A percentile compares a stretch with the other conserved stretches of the same genome.
phyloP scores from a whole-genome alignment of 495 filamentous ascomycete species.

The Cudoniella acicularis region DNA sequence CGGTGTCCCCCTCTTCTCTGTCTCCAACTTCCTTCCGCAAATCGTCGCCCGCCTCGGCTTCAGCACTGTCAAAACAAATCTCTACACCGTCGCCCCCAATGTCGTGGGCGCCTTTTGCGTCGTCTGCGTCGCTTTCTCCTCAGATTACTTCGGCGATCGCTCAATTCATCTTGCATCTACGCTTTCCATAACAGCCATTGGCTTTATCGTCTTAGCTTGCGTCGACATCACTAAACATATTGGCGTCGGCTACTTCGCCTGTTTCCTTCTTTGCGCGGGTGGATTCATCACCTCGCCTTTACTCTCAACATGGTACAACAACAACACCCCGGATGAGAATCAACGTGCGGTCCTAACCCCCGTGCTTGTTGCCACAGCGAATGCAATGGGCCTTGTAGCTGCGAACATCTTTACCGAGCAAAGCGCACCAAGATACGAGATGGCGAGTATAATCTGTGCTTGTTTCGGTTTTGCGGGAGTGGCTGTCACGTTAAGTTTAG shows the following conservation, averaged over 20 bases:
- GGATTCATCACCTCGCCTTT: conserved; percentile 11
- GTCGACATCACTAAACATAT: conserved; percentile 2
- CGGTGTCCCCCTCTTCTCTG: conserved; percentile 69
- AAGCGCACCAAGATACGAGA: conserved; percentile 7
- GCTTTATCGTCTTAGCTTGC: conserved; percentile 7
- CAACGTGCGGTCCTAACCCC: conserved; percentile 5
- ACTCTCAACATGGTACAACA: conserved; percentile 18
- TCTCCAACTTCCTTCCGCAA: conserved; percentile 67
- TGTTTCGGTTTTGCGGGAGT: conserved; percentile 9
- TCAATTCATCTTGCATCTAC: not conserved
- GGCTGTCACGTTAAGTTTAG: not conserved
- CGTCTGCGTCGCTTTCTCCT: conserved; percentile 7
- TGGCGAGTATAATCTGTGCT: conserved; percentile 9
- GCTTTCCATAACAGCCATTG: not conserved
- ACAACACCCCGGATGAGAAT: conserved; percentile 13
- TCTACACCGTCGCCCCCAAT: conserved; percentile 75
- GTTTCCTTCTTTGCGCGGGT: conserved; percentile 11
- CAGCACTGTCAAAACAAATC: conserved; percentile 64
- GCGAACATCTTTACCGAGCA: conserved; percentile 8
- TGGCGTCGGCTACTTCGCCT: conserved; percentile 12
- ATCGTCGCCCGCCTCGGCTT: conserved; percentile 63
- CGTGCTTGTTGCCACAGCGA: conserved; percentile 5
- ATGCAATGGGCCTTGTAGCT: conserved; percentile 7
- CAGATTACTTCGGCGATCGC: conserved; percentile 3
- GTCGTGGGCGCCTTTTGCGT: conserved; percentile 49